Base-by-base conservation (phyloP, 257 asterid species). In the Ilex asprella region DNA sequence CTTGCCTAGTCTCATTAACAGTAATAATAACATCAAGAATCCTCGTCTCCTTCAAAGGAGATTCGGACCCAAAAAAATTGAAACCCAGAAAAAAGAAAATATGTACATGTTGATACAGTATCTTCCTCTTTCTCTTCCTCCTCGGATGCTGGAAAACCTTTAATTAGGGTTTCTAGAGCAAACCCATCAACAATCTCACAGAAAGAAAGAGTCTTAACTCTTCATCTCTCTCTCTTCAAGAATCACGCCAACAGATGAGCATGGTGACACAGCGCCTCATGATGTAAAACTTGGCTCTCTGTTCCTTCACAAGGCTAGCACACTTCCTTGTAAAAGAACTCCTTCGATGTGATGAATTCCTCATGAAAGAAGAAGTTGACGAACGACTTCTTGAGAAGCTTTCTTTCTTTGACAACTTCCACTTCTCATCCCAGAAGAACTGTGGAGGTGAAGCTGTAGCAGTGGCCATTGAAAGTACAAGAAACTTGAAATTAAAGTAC, bases 211-310 rank as follows among this genome's bases (percentile, higher is more conserved):
- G 8, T 0, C 1, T 14, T 14, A 16, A 0, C 1, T 27, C 39
- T 35, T 11, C 59, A 12, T 16, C 39, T 29, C 32, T 35, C 31
- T 6, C 30, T 16, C 16, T 59, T 86, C 84, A 89, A 31, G 86
- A 76, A 73, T 90, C 92, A 53, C 93, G 82, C 95, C 95, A 90
- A 77, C 97, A 90, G 51, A 87, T 72, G 30, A 89, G 88, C 94
- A 89, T 91, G n/a, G 89, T 79, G n/a, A 91, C 95, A 51, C 97
- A 91, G 50, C 96, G 82, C 64, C 97, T 80, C 90, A 91, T 70
- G 81, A 87, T 87, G 71, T 91, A 91, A 32, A 87, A 91, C 65
- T 87, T 81, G 46, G 96, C 96, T 64, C 96, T 82, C 29, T 91
- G 97, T 58, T 91, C 89, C 58, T 91, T 91, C 3, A 91, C 96